Conservation (phyloP, 108 stramenopile genomes). For the Chaetoceros muelleri region DNA sequence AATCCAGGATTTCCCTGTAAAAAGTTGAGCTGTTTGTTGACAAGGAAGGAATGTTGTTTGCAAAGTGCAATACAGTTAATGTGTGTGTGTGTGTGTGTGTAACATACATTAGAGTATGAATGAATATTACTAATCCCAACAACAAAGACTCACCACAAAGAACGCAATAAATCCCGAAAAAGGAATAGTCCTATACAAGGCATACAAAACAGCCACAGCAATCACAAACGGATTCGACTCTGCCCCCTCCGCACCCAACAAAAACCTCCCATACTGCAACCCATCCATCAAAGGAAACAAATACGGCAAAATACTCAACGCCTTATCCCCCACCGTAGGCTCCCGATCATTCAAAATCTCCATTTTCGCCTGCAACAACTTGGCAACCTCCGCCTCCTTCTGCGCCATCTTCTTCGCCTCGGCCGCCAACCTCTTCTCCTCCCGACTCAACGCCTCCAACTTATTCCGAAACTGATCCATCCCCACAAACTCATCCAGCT, state of each 20-base stretch:
- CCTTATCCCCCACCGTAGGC: conserved; percentile 48
- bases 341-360: conserved; percentile 63
- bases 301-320: conserved; percentile 66
- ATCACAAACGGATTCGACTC: conserved; percentile 53
- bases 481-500: conserved; percentile 62
- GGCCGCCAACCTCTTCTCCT: conserved; percentile 54
- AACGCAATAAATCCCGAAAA: conserved; percentile 76
- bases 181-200: conserved; percentile 56
- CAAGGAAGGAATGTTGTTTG: no score
- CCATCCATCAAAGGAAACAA: conserved; percentile 79
- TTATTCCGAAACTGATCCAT: conserved; percentile 65
- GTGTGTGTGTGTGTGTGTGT: no score
- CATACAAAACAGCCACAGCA: conserved; percentile 43
- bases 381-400: conserved; percentile 33
- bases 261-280: conserved; percentile 68
- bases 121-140: no score
- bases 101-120: no score
- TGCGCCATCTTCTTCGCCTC: conserved; percentile 47
- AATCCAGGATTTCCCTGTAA: conserved; percentile 59
- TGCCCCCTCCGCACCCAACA: conserved; percentile 45
- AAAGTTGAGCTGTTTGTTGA: conserved; percentile 48
- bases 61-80: no score
- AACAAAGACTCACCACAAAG: no score
- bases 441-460: conserved; percentile 53
- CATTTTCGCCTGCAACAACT: conserved; percentile 37